Conservation (phyloP, 2,329 filamentous ascomycete genomes). For the Cryphonectria parasitica region DNA sequence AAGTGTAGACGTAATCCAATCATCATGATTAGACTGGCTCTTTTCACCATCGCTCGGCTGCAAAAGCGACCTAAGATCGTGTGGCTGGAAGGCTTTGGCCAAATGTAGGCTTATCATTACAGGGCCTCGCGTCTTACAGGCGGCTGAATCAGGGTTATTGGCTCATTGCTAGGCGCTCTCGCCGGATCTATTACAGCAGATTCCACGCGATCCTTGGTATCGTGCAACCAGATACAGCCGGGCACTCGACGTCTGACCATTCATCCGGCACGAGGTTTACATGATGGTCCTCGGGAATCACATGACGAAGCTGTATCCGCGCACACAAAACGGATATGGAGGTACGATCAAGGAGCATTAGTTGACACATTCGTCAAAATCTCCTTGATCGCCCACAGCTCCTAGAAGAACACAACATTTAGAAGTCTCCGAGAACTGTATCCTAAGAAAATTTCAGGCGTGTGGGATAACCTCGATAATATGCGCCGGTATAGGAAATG, state of each 20-base stretch:
- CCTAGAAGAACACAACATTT: neutral
- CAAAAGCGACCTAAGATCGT: neutral
- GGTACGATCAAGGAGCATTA: neutral
- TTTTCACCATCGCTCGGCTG: neutral
- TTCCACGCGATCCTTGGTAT: neutral
- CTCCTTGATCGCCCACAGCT: neutral
- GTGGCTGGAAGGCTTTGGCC: neutral
- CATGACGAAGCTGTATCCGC: neutral
- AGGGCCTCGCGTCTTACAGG: conserved; percentile 10
- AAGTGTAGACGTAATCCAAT: neutral
- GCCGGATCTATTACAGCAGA: neutral
- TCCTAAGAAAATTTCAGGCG: rapidly evolving
- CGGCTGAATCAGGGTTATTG: neutral
- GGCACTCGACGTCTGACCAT: neutral
- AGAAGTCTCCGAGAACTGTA: neutral
- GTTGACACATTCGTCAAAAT: neutral
- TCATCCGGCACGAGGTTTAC: neutral
- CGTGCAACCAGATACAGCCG: neutral
- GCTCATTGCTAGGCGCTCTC: neutral
- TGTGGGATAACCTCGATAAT: neutral
- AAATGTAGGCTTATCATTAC: conserved; percentile 1
- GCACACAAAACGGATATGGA: neutral
- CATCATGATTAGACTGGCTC: neutral
- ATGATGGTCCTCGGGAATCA: neutral
- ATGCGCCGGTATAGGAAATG: neutral